These are phyloP conservation scores for Termitomyces sp. DNA, from an alignment of 768 basidiomycete species.

Conservation along the genomic window DNA sequence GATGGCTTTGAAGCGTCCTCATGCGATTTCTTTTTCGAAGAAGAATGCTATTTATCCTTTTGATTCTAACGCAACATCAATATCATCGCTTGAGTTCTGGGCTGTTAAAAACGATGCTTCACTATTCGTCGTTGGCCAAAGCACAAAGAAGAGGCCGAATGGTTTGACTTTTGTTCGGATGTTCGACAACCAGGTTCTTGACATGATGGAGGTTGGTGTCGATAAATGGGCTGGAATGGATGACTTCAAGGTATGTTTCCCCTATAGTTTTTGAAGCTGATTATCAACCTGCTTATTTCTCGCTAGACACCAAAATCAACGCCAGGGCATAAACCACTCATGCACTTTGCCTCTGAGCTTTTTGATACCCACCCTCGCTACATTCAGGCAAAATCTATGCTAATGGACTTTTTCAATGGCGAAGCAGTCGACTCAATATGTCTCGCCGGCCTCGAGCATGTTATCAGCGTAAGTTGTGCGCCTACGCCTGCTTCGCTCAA, in stretches of 20 bases:
- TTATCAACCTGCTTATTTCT: background rate
- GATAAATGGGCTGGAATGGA: constrained; percentile 75
- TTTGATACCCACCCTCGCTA: constrained; percentile 95
- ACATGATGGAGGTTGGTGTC: constrained; percentile 94
- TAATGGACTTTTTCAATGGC: constrained; percentile 88
- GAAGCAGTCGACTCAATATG: constrained; percentile 80
- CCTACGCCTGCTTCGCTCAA: constrained; percentile 56
- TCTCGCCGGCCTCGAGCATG: constrained; percentile 79
- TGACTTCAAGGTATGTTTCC: constrained; percentile 68
- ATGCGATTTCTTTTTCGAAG: constrained; percentile 89
- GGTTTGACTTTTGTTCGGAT: constrained; percentile 80
- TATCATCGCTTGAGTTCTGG: constrained; percentile 85
- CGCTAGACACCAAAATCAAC: constrained; percentile 80
- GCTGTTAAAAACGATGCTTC: constrained; percentile 89
- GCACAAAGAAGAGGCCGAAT: constrained; percentile 91
- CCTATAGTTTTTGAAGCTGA: background rate
- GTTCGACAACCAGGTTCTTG: constrained; percentile 80
- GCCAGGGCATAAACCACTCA: constrained; percentile 83
- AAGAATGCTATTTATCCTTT: constrained; percentile 92
- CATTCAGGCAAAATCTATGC: constrained; percentile 84
- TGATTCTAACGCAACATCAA: constrained; percentile 53
- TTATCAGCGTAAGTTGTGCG: constrained; percentile 75
- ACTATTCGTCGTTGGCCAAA: constrained; percentile 85
- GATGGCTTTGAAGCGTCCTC: constrained; percentile 92
- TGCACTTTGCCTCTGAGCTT: constrained; percentile 93